These are phyloP conservation scores for Fallopia convolvulus DNA, from an alignment of 148 eudicot genomes.

Conservation along the genomic window DNA sequence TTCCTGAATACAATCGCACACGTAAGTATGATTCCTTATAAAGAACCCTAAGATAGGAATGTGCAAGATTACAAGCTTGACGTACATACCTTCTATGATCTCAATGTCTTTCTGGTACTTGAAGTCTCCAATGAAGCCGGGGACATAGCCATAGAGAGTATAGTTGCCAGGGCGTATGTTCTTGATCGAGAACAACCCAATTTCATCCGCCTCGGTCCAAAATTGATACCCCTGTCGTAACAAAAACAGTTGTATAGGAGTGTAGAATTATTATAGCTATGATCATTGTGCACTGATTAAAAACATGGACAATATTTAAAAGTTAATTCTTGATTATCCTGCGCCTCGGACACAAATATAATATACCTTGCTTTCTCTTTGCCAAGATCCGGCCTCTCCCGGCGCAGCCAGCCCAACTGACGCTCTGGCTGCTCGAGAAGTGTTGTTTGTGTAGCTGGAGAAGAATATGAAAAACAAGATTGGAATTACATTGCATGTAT, in stretches of 20 bases:
- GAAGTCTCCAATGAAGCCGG: slow-evolving; percentile 79
- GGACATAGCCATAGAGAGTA: slow-evolving; percentile 68
- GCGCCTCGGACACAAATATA: no score
- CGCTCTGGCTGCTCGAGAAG: slow-evolving; percentile 38
- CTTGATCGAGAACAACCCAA: slow-evolving; percentile 50
- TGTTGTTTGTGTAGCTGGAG: slow-evolving; percentile 2
- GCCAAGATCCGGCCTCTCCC: slow-evolving; percentile 94
- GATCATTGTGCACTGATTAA: no score
- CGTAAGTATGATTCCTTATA: background rate
- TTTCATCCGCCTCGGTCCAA: slow-evolving; percentile 61
- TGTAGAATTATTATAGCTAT: no score
- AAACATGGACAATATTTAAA: no score
- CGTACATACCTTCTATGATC: slow-evolving; percentile 47
- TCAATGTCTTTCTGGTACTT: slow-evolving; percentile 28
- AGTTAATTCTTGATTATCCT: background rate
- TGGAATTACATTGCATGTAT: background rate
- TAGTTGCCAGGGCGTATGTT: slow-evolving; percentile 54
- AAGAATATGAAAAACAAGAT: background rate
- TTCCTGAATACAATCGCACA: slow-evolving; percentile 25
- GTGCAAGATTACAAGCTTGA: background rate
- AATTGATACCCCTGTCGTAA: slow-evolving; percentile 68
- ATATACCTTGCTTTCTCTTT: slow-evolving; percentile 84
- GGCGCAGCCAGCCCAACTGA: slow-evolving; percentile 81
- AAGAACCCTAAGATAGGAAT: background rate
- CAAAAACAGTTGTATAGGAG: background rate